Conservation (phyloP, 257 asterid genomes). For the Solanum medicagineum region DNA sequence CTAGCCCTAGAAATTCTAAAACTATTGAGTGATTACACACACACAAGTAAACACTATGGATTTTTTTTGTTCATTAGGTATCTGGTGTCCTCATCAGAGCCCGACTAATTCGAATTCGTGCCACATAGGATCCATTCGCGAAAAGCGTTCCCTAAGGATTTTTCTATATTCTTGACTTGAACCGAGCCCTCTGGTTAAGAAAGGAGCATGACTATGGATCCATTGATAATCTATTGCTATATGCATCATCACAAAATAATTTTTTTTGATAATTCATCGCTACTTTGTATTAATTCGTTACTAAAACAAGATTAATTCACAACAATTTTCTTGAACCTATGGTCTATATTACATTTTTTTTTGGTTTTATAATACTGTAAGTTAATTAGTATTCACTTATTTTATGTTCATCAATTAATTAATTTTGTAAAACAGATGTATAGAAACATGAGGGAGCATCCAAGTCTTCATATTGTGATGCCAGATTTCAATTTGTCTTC, state of each 20-base stretch:
- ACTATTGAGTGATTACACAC: neutral
- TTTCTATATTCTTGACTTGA: no score
- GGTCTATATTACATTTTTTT: neutral
- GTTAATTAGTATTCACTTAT: neutral
- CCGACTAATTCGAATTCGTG: no score
- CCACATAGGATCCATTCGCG: no score
- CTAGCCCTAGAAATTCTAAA: neutral
- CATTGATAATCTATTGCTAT: neutral
- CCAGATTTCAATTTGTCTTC: neutral
- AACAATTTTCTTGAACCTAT: neutral
- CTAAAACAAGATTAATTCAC: neutral
- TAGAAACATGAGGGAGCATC: slow-evolving; percentile 1
- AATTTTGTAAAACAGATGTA: neutral
- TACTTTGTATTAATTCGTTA: neutral
- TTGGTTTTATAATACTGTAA: neutral
- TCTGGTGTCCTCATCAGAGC: no score
- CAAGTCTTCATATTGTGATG: neutral
- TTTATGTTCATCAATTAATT: neutral
- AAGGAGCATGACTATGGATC: no score
- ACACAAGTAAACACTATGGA: no score
- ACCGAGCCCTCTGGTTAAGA: no score
- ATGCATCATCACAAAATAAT: neutral
- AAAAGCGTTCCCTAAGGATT: no score
- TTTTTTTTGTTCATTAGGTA: no score
- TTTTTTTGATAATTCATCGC: neutral